These are phyloP conservation scores for Cryphonectria naterciae DNA, from an alignment of 2,329 filamentous ascomycete species.

Conservation along the genomic window DNA sequence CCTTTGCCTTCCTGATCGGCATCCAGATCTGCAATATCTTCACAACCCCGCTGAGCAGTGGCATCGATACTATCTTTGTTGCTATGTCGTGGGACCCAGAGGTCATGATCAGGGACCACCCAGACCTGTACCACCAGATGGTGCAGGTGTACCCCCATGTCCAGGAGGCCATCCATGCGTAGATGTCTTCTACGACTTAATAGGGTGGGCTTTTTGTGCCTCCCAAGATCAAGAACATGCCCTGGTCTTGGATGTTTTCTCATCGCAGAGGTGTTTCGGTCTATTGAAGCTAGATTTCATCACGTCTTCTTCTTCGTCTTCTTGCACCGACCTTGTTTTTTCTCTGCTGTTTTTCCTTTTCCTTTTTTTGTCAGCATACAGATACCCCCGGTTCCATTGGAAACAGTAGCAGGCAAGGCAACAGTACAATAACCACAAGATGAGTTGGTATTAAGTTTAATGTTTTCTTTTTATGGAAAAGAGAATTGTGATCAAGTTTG, in stretches of 20 bases:
- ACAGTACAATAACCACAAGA: not conserved
- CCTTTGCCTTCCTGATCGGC: conserved; percentile 87
- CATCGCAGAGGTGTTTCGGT: not conserved
- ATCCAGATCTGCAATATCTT: conserved; percentile 89
- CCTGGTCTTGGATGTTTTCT: not conserved
- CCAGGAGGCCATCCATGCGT: conserved; percentile 76
- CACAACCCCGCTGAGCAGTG: conserved; percentile 82
- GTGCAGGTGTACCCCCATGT: conserved; percentile 82
- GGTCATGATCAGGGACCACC: conserved; percentile 79
- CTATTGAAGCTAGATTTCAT: not conserved
- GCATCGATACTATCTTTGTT: conserved; percentile 92
- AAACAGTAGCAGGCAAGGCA: not conserved
- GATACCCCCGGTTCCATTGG: not conserved
- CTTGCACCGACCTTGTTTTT: not conserved
- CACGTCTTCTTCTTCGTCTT: not conserved
- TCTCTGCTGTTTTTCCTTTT: not conserved
- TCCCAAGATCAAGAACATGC: not conserved
- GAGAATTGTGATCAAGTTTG: not conserved
- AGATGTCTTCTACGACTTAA: not conserved
- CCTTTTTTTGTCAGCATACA: not conserved
- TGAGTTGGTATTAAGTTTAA: not conserved
- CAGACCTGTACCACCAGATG: conserved; percentile 80
- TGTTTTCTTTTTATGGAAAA: not conserved
- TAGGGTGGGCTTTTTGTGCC: not conserved
- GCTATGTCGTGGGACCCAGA: conserved; percentile 71